Conservation (phyloP, 2,329 filamentous ascomycete genomes). For the Trichoderma harzianum region DNA sequence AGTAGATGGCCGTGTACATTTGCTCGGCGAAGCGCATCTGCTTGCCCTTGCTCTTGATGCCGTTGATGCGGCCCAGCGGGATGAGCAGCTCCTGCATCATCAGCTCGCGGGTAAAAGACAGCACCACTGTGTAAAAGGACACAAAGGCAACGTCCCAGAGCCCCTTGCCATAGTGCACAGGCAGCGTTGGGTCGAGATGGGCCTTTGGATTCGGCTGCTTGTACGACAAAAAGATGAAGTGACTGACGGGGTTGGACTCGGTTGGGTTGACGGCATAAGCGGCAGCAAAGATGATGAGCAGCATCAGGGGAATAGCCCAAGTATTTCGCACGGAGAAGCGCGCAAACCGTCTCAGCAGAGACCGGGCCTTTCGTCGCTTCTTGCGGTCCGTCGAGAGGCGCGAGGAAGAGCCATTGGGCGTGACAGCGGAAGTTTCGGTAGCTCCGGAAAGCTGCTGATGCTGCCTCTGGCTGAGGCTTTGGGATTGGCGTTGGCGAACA, state of each 20-base stretch:
- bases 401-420: neutral
- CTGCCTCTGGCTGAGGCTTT: neutral
- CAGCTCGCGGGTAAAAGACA: conserved; percentile 90
- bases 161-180: conserved; percentile 79
- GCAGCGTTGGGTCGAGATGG: conserved; percentile 31
- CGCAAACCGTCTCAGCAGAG: conserved; percentile 7
- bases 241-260: conserved; percentile 71
- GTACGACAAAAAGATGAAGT: conserved; percentile 87
- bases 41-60: conserved; percentile 67
- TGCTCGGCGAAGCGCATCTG: conserved; percentile 93
- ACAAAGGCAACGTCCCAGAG: conserved; percentile 80
- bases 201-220: conserved; percentile 31
- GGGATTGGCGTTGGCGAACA: neutral
- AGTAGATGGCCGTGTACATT: conserved; percentile 88
- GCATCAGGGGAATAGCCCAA: conserved; percentile 61
- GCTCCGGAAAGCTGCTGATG: neutral
- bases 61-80: conserved; percentile 66
- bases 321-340: conserved; percentile 49
- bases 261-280: conserved; percentile 72
- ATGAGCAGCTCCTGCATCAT: conserved; percentile 85
- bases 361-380: conserved; percentile 13
- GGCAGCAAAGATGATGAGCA: conserved; percentile 59
- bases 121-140: conserved; percentile 78
- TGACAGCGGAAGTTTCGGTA: neutral
- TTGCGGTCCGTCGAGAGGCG: conserved; percentile 3